Percentiles rank a stretch among this genome's conserved stretches.
Conservation (phyloP, 2,329 filamentous ascomycete genomes). For the Lasiodiplodia gonubiensis region DNA sequence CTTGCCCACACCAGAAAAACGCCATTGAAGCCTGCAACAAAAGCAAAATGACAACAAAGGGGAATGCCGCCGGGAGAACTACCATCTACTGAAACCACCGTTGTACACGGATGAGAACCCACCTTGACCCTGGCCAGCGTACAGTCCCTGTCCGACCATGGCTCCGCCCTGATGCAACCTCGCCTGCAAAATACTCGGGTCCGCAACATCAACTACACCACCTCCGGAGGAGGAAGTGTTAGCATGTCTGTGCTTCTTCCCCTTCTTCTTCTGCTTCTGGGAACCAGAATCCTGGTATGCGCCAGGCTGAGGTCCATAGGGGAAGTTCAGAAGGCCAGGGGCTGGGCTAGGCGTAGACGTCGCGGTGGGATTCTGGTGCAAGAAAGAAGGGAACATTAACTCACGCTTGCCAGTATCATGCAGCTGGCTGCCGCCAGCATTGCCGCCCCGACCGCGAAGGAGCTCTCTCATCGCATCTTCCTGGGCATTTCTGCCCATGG, state of each 20-base stretch:
- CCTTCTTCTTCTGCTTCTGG: constrained; percentile 99
- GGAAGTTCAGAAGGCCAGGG: constrained; percentile 87
- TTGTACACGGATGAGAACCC: constrained; percentile 89
- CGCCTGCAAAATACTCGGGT: constrained; percentile 99
- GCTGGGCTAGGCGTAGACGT: constrained; percentile 86
- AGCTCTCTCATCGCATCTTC: constrained; percentile 82
- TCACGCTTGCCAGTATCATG: constrained; percentile 96
- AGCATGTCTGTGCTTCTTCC: constrained; percentile 99
- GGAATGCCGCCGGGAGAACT: constrained; percentile 37
- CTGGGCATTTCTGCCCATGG: constrained; percentile 72
- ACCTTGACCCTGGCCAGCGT: constrained; percentile 86
- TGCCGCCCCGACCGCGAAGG: constrained; percentile 68
- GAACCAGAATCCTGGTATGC: constrained; percentile 85
- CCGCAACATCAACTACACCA: constrained; percentile 99
- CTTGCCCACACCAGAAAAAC: constrained; percentile 42
- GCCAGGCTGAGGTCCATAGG: constrained; percentile 86
- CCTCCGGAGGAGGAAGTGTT: constrained; percentile 99
- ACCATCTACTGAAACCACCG: constrained; percentile 44
- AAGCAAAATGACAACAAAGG: constrained; percentile 36
- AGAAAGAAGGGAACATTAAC: constrained; percentile 93
- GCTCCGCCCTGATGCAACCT: constrained; percentile 91
- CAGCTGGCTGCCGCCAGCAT: constrained; percentile 68
- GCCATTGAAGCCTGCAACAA: constrained; percentile 45
- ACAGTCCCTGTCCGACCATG: constrained; percentile 82
- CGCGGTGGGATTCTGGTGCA: constrained; percentile 83